A percentile compares a stretch with the other conserved stretches of the same genome.
Evolutionary conservation across 1,139 yeast genomes (phyloP).

Genomic region (Suhomyces atakaporum): DNA sequence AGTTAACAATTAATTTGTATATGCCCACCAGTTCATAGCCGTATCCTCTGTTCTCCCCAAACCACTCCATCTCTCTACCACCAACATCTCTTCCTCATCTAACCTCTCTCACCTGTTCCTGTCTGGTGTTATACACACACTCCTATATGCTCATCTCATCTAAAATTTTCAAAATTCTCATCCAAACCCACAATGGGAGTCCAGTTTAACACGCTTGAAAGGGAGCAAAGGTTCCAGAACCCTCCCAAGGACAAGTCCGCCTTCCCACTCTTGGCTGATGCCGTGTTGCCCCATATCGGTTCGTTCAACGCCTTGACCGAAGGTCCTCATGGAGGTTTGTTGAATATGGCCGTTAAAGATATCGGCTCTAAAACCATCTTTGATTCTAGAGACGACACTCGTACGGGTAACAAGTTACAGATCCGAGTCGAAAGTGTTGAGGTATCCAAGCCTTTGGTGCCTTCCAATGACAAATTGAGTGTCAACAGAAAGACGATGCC

Average conservation of each 20-base stretch:
- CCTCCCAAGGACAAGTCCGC: conserved; percentile 89
- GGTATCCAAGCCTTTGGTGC: conserved; percentile 77
- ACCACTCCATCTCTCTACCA: too few relatives aligned
- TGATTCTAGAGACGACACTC: conserved; percentile 68
- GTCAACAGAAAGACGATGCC: conserved; percentile 84
- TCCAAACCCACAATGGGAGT: conserved; percentile 35
- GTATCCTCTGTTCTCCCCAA: too few relatives aligned
- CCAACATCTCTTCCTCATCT: background rate
- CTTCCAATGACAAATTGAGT: conserved; percentile 74
- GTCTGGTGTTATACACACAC: too few relatives aligned
- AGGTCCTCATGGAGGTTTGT: conserved; percentile 79
- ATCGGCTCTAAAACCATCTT: conserved; percentile 84
- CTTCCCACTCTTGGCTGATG: conserved; percentile 79
- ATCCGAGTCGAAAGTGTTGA: conserved; percentile 86
- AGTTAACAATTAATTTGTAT: too few relatives aligned
- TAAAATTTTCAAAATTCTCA: conserved; percentile 12
- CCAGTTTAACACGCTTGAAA: conserved; percentile 79
- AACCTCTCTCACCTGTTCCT: too few relatives aligned
- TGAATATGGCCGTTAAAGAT: conserved; percentile 84
- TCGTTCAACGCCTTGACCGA: conserved; percentile 94
- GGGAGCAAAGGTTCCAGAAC: conserved; percentile 79
- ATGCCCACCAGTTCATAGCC: too few relatives aligned
- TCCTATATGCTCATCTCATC: conserved; percentile 10
- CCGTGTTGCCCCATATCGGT: conserved; percentile 93
- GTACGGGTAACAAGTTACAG: conserved; percentile 79